Percentiles rank a stretch among this genome's conserved stretches.
Evolutionary conservation across 345 rosid species (phyloP).

Genomic region (Euphorbia lathyris): DNA sequence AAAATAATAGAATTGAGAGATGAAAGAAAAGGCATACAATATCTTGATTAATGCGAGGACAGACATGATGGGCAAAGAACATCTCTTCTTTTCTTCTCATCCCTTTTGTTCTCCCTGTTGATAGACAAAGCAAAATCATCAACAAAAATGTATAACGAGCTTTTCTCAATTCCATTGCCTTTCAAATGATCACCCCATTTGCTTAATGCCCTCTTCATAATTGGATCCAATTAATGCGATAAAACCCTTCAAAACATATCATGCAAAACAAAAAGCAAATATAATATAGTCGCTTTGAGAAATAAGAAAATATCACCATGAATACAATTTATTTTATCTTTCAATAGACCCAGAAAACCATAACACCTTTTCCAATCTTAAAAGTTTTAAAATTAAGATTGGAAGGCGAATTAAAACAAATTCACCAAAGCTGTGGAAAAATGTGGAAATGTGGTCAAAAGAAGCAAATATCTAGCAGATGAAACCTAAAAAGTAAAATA

Average conservation of each 20-base stretch:
- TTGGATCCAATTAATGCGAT: conserved; percentile 18
- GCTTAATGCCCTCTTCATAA: conserved; percentile 42
- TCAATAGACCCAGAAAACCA: background rate
- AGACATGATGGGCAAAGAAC: conserved; percentile 21
- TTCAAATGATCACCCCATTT: conserved; percentile 30
- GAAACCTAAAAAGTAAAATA: background rate
- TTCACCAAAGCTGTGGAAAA: background rate
- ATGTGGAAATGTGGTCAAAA: background rate
- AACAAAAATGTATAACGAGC: conserved; percentile 23
- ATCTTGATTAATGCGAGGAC: conserved; percentile 13
- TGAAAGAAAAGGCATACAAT: conserved; percentile 25
- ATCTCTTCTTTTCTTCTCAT: conserved; percentile 17
- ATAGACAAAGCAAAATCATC: conserved; percentile 37
- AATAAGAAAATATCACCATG: background rate
- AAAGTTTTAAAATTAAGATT: background rate
- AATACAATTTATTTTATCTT: background rate
- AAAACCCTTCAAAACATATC: background rate
- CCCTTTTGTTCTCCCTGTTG: conserved; percentile 24
- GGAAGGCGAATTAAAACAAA: background rate
- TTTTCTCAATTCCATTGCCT: conserved; percentile 42
- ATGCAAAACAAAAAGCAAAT: background rate
- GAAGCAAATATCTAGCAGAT: too few species aligned
- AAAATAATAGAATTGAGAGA: background rate
- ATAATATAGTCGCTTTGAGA: background rate
- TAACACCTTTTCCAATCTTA: conserved; percentile 3